Base-by-base conservation (phyloP, 352 stramenopile genomes). In the Phytopythium cucurbitacearum region DNA sequence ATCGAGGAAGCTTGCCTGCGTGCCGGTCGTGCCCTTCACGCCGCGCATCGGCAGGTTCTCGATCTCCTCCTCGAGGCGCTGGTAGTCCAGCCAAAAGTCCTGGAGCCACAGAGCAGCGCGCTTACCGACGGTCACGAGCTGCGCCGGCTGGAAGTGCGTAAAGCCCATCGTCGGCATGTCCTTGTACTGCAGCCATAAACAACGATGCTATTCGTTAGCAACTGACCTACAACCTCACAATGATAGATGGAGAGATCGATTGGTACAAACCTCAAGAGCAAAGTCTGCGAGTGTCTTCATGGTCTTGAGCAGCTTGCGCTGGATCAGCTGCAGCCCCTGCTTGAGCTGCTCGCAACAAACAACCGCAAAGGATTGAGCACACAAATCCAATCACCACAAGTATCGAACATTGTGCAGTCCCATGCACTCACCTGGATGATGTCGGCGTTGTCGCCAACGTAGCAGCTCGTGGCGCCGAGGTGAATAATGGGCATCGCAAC, bases 391-490 rank as follows among this genome's bases (percentile, higher is more conserved):
- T 53, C 16, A 13, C 4, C 32, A 9, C 15, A n/a, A 44, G 28
- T 15, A 21, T 12, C 35, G 7, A 41, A 38, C 3, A 41, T 12
- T 44, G 6, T 12, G 15, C 10, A 32, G 36, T 13, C 34, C 58
- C 3, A 40, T 12, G 35, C 2, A 42, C 53, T n/a, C 33, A 71
- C 62, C 58, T 99, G 96, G 57, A 99, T 95, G 56, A 99, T 94
- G 70, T 99, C 97, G 35, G 97, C 98, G 71, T 99, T 99, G 79
- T 99, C 97, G 13, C 96, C 97, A 11, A 99, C 96, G 73, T 97
- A 99, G 76, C 97, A 99, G 43, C 85, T 98, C 36, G 97, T 99
- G 13, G 97, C 97, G 42, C 97, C 97, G 35, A 99, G 64, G 83
- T 99, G 97, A 73, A 99, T 99, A 57, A 99, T 99, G 39, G 95